Base-by-base conservation (phyloP, 305 asterid species). In the Ajuga reptans region DNA sequence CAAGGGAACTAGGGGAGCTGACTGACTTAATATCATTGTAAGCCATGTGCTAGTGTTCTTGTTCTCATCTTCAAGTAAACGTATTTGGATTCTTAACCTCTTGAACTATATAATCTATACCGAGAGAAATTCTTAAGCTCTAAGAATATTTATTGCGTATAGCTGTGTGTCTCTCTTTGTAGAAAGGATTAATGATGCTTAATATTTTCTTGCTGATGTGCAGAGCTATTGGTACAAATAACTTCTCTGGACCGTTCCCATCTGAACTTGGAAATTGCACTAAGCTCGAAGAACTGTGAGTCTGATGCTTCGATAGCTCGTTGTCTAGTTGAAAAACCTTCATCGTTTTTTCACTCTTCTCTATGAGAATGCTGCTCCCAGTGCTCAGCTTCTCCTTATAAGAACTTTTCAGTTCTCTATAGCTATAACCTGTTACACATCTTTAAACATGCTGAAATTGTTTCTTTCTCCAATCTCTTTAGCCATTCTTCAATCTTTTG, bases 181-280 rank as follows among this genome's bases (percentile, higher is more conserved):
- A 6, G 16, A 17, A 29, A 36, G 0, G 24, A 53, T 42, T 39
- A 41, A 29, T 63, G 54, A 34, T 33, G 29, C 6, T 14, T 46
- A 24, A 37, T 62, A 56, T 52, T 52, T 68, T 24, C 18, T 68
- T 77, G 51, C 46, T 53, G 11, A 10, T 43, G 52, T 69, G 72
- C 81, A 89, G 96, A 72, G 62, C 69, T 63, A 31, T 87, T 68
- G 70, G 86, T 37, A 81, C 82, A 55, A 86, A 85, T 78, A 85
- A 83, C 81, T 88, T 88, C 80, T 80, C 90, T 34, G 96, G 96
- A 12, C 71, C 89, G 69, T 80, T 91, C 53, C 97, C 93, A 45
- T n/a, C 81, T n/a, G 88, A 83, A 65, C 82, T 91, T 51, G 96
- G 90, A 49, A 80, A 79, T 64, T 84, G 85, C 72, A 61, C 72